These are phyloP conservation scores for Boehmeria nivea DNA, from an alignment of 306 rosid species.

Conservation along the genomic window DNA sequence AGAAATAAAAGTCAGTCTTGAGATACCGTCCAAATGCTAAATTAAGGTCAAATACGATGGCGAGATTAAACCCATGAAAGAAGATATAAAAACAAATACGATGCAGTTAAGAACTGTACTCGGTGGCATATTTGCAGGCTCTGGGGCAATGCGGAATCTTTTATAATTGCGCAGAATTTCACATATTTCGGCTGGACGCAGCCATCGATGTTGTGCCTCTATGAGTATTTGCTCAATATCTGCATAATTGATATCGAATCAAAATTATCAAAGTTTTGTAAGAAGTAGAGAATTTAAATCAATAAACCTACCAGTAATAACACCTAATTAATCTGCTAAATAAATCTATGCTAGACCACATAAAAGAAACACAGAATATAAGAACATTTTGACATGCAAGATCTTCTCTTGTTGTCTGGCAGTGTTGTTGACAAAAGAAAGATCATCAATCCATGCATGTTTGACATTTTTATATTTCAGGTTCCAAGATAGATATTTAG, in stretches of 20 bases:
- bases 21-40: no score
- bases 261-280: no score
- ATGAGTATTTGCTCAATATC: conserved; percentile 51
- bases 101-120: conserved; percentile 41
- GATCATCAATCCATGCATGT: background rate
- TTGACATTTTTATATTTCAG: background rate
- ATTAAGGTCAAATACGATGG: no score
- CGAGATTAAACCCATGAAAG: background rate
- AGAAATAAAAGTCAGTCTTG: no score
- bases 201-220: conserved; percentile 89
- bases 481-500: background rate
- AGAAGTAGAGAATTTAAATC: no score
- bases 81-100: background rate
- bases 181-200: conserved; percentile 86
- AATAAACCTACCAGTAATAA: no score
- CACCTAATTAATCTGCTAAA: no score
- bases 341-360: no score
- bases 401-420: no score
- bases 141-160: conserved; percentile 44
- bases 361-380: no score
- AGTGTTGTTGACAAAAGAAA: background rate
- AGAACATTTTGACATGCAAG: no score
- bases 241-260: conserved; percentile 26
- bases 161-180: conserved; percentile 63
- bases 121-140: conserved; percentile 64